A percentile compares a stretch with the other conserved stretches of the same genome.
phyloP scores from a whole-genome alignment of 345 rosid species.

The Limnanthes douglasii region DNA sequence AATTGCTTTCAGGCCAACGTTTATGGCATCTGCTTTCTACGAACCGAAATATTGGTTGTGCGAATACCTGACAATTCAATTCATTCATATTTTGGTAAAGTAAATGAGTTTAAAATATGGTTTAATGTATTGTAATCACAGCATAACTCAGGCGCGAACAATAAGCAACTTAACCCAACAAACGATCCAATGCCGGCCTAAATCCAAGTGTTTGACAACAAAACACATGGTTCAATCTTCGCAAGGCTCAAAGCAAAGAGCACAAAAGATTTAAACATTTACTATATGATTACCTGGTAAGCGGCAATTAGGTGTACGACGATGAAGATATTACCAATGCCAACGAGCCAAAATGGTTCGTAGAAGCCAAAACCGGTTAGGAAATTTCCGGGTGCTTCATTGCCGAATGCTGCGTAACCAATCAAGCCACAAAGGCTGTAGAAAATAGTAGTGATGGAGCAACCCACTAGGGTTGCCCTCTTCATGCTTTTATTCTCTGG shows the following conservation, averaged over 20 bases:
- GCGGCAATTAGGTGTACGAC: conserved; percentile 72
- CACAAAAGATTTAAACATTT: too few species aligned
- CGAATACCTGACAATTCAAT: conserved; percentile 33
- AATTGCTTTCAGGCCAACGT: conserved; percentile 51
- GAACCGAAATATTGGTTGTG: conserved; percentile 56
- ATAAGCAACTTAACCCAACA: too few species aligned
- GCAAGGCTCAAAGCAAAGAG: conserved; percentile 70
- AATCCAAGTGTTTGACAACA: too few species aligned
- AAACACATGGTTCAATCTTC: too few species aligned
- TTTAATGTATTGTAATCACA: too few species aligned
- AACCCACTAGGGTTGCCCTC: conserved; percentile 37
- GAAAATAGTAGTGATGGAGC: conserved; percentile 47
- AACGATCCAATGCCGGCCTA: too few species aligned
- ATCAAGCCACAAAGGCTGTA: conserved; percentile 57
- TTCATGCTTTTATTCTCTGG: conserved; percentile 59
- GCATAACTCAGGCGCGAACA: too few species aligned
- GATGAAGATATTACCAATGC: conserved; percentile 73
- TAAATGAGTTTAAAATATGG: conserved; percentile 80
- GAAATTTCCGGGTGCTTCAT: conserved; percentile 71
- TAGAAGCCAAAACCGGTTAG: conserved; percentile 86
- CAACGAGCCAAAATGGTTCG: conserved; percentile 81
- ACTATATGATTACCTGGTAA: conserved; percentile 33
- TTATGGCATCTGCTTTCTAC: conserved; percentile 33
- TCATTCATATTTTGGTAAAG: conserved; percentile 33
- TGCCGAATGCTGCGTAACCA: conserved; percentile 88